Percentiles rank a stretch among this genome's conserved stretches.
These are phyloP conservation scores for Geotrichum ghanense DNA, from an alignment of 805 yeast genomes.

Conservation along the genomic window DNA sequence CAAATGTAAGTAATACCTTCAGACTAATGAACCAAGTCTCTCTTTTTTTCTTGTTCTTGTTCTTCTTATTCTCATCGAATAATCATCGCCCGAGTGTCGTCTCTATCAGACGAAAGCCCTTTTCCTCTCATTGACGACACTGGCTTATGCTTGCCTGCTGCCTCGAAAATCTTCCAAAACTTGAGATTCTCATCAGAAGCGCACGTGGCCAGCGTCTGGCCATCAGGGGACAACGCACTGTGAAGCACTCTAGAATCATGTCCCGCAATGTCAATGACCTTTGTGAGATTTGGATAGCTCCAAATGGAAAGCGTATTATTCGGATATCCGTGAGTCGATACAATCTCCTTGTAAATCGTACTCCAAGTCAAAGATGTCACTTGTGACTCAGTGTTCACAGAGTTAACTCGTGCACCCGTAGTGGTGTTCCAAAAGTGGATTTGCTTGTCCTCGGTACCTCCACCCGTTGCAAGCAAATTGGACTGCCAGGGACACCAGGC, in stretches of 20 bases:
- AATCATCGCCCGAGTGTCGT: constrained; percentile 41
- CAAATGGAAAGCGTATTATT: constrained; percentile 72
- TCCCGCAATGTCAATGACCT: constrained; percentile 84
- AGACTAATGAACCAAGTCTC: too few species aligned
- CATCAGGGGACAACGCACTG: constrained; percentile 83
- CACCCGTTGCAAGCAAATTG: constrained; percentile 87
- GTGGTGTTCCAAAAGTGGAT: constrained; percentile 94
- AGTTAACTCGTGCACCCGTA: constrained; percentile 75
- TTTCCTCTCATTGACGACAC: constrained; percentile 17
- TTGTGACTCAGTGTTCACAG: constrained; percentile 87
- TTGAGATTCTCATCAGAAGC: constrained; percentile 95
- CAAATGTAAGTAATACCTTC: too few species aligned
- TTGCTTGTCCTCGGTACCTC: constrained; percentile 82
- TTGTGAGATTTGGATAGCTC: constrained; percentile 74
- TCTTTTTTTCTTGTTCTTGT: too few species aligned
- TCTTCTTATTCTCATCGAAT: too few species aligned
- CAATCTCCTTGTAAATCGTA: constrained; percentile 48
- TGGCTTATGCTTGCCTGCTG: constrained; percentile 24
- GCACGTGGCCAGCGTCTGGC: constrained; percentile 80
- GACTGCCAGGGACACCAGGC: constrained; percentile 89
- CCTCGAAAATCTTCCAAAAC: constrained; percentile 85
- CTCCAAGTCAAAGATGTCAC: constrained; percentile 95
- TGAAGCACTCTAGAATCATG: constrained; percentile 82
- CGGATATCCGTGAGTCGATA: constrained; percentile 91
- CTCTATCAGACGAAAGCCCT: constrained; percentile 31